Evolutionary conservation across 306 rosid genomes (phyloP).

Genomic region (Casuarina cunninghamiana): DNA sequence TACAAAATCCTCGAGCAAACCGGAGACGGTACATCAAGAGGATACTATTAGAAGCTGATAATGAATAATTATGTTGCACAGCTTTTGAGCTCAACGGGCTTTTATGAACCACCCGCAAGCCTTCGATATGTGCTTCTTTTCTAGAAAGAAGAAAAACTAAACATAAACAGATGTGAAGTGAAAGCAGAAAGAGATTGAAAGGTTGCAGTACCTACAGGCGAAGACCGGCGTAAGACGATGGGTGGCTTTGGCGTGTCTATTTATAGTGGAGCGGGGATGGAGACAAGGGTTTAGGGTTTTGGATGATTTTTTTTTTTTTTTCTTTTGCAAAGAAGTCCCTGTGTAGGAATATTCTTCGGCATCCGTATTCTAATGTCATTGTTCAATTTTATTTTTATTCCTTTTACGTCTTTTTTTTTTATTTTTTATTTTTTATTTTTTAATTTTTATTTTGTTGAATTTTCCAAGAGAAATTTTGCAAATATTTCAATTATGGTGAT

Average conservation of each 20-base stretch:
- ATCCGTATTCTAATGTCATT: too few species aligned
- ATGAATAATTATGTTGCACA: constrained; percentile 60
- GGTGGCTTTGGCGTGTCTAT: too few species aligned
- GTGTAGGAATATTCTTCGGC: background rate
- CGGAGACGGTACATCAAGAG: constrained; percentile 23
- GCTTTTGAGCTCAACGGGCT: constrained; percentile 60
- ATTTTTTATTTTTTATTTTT: too few species aligned
- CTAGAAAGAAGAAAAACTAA: background rate
- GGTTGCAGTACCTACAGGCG: constrained; percentile 2
- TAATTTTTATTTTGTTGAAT: too few species aligned
- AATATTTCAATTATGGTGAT: too few species aligned
- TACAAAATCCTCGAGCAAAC: constrained; percentile 35
- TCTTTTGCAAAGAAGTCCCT: constrained; percentile 16
- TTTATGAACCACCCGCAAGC: constrained; percentile 37
- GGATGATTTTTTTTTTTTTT: background rate
- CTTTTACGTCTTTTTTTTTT: too few species aligned
- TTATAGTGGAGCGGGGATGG: background rate
- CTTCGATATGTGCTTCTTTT: constrained; percentile 77
- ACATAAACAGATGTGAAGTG: background rate
- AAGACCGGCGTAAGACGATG: background rate
- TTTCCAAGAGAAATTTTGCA: too few species aligned
- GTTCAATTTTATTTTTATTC: too few species aligned
- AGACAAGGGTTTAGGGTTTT: constrained; percentile 55
- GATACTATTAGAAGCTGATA: constrained; percentile 34
- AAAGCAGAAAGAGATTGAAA: background rate